Base-by-base conservation (phyloP, 2,329 filamentous ascomycete genomes). In the Gyromitra esculenta region DNA sequence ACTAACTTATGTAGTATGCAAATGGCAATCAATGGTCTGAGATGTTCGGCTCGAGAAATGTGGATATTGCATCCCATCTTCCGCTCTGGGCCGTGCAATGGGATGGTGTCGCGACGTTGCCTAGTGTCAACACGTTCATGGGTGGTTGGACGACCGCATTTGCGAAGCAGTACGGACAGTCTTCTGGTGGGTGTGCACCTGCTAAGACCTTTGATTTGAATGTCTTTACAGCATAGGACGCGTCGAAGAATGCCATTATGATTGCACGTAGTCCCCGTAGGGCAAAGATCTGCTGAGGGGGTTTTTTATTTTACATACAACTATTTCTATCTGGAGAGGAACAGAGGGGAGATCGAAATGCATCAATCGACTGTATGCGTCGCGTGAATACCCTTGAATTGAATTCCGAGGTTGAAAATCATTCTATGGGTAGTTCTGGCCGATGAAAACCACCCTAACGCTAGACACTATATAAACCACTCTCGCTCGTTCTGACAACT, bases 121-220 rank as follows among this genome's bases (percentile, higher is more conserved):
- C 11, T 21, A 70, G 71, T 11, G 56, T 74, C 8, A 15, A 41
- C 37, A 69, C 54, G 15, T 70, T 74, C 35, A 74, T 74, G 65
- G 56, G 71, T 1, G 71, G 71, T 6, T 74, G 71, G 71, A 70
- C 45, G 0, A 54, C 21, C 5, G 71, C 65, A 43, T 70, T 48
- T 56, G 71, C 71, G n/a, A 74, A 74, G 56, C 71, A 74, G 65
- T 74, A 74, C 15, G 65, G 43, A 11, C 5, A 1, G 43, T 68
- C 52, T 1, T 56, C 31, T 7, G 64, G 56, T 6, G 37, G 45
- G 35, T 70, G 71, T 56, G 64, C 71, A 5, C 1, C 21, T 6
- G 43, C 71, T 43, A 56, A 45, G 7, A 39, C 43, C 9, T 74
- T 74, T 45, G 64, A 74, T 63, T 57, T 74, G 37, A 70, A 74